phyloP scores from a whole-genome alignment of 768 basidiomycete species.

The Hypholoma sublateritium region DNA sequence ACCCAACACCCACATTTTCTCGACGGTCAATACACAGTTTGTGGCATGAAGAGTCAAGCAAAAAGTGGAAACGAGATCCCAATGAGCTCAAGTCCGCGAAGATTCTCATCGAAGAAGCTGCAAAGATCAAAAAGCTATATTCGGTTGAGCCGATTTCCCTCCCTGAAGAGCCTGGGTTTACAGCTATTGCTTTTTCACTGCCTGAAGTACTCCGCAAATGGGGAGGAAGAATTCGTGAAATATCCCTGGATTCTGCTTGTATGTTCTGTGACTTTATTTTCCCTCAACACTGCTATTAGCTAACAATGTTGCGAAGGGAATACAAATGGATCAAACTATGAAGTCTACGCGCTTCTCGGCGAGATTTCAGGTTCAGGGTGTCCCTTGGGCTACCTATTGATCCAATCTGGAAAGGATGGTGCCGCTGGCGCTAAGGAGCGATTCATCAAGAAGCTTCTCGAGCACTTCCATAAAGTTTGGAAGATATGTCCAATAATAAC shows the following conservation, averaged over 20 bases:
- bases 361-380: constrained; percentile 31
- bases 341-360: constrained; percentile 31
- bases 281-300: no score
- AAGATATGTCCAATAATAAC: constrained; percentile 19
- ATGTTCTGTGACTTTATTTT: background rate
- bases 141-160: no score
- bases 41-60: no score
- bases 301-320: constrained; percentile 24
- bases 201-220: constrained; percentile 21
- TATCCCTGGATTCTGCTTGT: constrained; percentile 31
- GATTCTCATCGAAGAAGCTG: no score
- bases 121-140: no score
- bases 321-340: constrained; percentile 29
- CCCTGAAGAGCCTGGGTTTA: constrained; percentile 16
- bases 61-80: no score
- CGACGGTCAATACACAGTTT: no score
- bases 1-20: no score
- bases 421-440: constrained; percentile 24
- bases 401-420: constrained; percentile 15
- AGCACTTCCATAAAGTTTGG: constrained; percentile 20
- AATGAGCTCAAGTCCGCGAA: no score
- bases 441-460: constrained; percentile 22
- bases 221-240: constrained; percentile 23
- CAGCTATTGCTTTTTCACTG: constrained; percentile 25
- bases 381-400: constrained; percentile 29